Evolutionary conservation across 2,329 filamentous ascomycete genomes (phyloP), one percentile per base, ranked within the genome.

Genomic region (Aspergillus pseudoterreus): DNA sequence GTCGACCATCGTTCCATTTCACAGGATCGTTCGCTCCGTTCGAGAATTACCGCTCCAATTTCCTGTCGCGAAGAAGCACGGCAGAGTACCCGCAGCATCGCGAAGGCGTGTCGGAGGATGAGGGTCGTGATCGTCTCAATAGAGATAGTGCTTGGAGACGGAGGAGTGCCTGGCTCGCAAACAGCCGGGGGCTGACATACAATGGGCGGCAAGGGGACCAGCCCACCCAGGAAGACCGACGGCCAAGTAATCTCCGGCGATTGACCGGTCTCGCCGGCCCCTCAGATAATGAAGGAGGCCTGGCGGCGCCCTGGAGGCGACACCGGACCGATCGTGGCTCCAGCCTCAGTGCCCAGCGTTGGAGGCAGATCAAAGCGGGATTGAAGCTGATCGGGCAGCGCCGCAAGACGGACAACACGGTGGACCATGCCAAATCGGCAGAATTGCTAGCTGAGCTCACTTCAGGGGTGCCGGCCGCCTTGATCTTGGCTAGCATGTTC

Each of bases 401-500:
- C 61, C 89, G 87, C 70, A 95, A 89, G 69, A 87, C 90, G 49
- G 90, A 96, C 54, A 80, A 81, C 50, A 87, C 88, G 42, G 87
- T 96, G 54, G 94, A 99, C 69, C 91, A 94, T 66, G 86, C 88
- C 65, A 99, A 97, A 70, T 97, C 92, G 9, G 91, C 94, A 2
- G 94, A 99, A 70, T 78, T 99, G 43, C 92, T 99, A 82, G 94
- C 94, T 1, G 94, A 99, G 71, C 77, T 99, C 35, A 83, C 94
- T 45, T 95, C 94, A 41, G 94, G 91, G 49, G 90, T 92, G 1
- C 94, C 94, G 3, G 94, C 94, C 21, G 94, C 92, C 17, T 77
- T 99, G 52, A 95, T 99, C 71, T 77, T 99, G 47, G 94, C 94
- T 6, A 96, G 92, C 66, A 96, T 97, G 89, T 94, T 97, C 62